Evolutionary conservation across 192 early-diverging fungal species (phyloP).

Genomic region (Dispira parvispora): DNA sequence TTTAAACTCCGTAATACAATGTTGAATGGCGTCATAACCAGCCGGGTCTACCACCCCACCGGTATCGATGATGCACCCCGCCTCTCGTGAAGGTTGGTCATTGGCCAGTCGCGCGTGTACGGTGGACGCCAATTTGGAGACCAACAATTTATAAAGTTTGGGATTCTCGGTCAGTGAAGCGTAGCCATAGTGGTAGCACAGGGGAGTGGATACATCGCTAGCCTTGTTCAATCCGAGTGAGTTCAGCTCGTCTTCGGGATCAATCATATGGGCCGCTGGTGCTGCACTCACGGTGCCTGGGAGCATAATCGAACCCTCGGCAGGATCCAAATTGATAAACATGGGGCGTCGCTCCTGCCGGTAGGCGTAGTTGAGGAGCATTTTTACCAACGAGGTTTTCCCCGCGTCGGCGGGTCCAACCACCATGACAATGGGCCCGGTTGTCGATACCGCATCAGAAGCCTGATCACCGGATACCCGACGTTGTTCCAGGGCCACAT

Average conservation of each 20-base stretch:
- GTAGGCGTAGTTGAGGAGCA: slow-evolving; percentile 75
- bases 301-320: slow-evolving; percentile 70
- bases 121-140: slow-evolving; percentile 38
- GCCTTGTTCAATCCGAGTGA: slow-evolving; percentile 40
- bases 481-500: slow-evolving; percentile 69
- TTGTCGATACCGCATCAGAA: slow-evolving; percentile 22
- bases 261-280: slow-evolving; percentile 56
- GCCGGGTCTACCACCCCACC: slow-evolving; percentile 58
- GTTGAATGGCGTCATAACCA: slow-evolving; percentile 56
- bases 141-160: slow-evolving; percentile 58
- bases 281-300: slow-evolving; percentile 75
- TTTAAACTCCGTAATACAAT: slow-evolving; percentile 50
- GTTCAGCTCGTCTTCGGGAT: slow-evolving; percentile 70
- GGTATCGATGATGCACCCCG: slow-evolving; percentile 81
- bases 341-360: slow-evolving; percentile 54
- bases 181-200: slow-evolving; percentile 87
- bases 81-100: slow-evolving; percentile 36
- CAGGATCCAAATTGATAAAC: slow-evolving; percentile 74
- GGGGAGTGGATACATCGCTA: slow-evolving; percentile 41
- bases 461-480: slow-evolving; percentile 19
- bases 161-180: slow-evolving; percentile 54
- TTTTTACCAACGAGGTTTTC: slow-evolving; percentile 74
- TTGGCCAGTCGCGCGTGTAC: slow-evolving; percentile 42
- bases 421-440: slow-evolving; percentile 48
- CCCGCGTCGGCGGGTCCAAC: slow-evolving; percentile 87